phyloP scores from a whole-genome alignment of 2,329 filamentous ascomycete species.

The Botrytis elliptica region DNA sequence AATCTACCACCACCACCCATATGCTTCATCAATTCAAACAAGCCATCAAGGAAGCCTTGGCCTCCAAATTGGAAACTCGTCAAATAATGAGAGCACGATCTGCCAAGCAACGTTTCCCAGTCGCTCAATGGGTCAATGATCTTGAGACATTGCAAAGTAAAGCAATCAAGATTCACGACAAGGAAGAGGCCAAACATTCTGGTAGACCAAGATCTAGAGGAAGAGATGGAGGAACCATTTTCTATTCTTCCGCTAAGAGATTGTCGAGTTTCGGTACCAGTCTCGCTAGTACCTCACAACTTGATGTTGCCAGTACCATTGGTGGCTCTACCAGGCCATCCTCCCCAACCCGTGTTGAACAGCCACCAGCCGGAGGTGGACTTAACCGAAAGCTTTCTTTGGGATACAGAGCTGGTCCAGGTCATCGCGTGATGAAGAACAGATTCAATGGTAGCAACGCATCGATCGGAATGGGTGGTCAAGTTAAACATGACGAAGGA shows the following conservation, averaged over 20 bases:
- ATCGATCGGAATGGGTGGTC: not conserved
- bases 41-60: slow-evolving; percentile 60
- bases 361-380: slow-evolving; percentile 17
- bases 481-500: slow-evolving; percentile 7
- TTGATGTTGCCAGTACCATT: slow-evolving; percentile 20
- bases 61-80: slow-evolving; percentile 54
- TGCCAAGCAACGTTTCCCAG: slow-evolving; percentile 64
- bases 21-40: slow-evolving; percentile 63
- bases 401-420: slow-evolving; percentile 21
- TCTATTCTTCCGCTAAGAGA: slow-evolving; percentile 14
- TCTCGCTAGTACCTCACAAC: slow-evolving; percentile 19
- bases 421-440: slow-evolving; percentile 18
- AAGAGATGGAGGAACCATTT: slow-evolving; percentile 3
- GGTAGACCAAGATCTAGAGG: slow-evolving; percentile 23
- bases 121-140: slow-evolving; percentile 65
- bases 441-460: not conserved
- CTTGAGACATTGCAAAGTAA: slow-evolving; percentile 60
- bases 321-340: slow-evolving; percentile 13
- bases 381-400: slow-evolving; percentile 19
- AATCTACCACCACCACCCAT: slow-evolving; percentile 62
- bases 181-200: slow-evolving; percentile 16
- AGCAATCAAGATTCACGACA: slow-evolving; percentile 48
- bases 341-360: slow-evolving; percentile 6
- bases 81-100: slow-evolving; percentile 64
- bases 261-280: slow-evolving; percentile 17